These are phyloP conservation scores for Metrosideros polymorpha DNA, from an alignment of 441 rosid genomes.

Conservation along the genomic window DNA sequence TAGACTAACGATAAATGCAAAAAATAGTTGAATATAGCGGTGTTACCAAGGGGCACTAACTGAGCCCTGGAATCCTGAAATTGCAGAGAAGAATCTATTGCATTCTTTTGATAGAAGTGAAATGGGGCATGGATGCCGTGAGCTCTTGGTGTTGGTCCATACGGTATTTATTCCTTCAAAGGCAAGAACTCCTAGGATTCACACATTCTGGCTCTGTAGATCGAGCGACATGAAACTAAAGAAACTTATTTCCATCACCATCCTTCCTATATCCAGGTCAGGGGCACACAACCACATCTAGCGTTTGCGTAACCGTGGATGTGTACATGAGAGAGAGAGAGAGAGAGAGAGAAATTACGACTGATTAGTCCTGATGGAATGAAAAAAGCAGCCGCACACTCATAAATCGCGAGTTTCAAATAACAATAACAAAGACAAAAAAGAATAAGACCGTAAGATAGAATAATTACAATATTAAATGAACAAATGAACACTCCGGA, in stretches of 20 bases:
- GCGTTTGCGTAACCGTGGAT: background rate
- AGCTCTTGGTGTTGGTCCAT: background rate
- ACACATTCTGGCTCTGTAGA: background rate
- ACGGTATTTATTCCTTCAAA: background rate
- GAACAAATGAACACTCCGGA: background rate
- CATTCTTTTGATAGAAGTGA: background rate
- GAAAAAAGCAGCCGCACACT: background rate
- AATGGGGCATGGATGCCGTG: background rate
- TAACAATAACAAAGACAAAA: background rate
- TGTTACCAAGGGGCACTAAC: background rate
- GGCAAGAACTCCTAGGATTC: background rate
- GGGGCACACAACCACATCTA: background rate
- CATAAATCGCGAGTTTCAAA: background rate
- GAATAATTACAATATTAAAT: background rate
- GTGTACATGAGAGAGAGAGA: background rate
- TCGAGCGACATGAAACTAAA: background rate
- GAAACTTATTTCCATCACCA: background rate
- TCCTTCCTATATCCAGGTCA: background rate
- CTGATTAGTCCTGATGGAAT: background rate
- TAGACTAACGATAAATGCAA: background rate
- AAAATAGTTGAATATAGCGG: background rate
- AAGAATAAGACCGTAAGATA: background rate
- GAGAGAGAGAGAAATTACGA: background rate
- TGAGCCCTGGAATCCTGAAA: background rate
- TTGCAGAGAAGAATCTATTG: background rate